Evolutionary conservation across 768 basidiomycete species (phyloP), one percentile per base, ranked within the genome.

Genomic region (Xerocomus potaroensis): DNA sequence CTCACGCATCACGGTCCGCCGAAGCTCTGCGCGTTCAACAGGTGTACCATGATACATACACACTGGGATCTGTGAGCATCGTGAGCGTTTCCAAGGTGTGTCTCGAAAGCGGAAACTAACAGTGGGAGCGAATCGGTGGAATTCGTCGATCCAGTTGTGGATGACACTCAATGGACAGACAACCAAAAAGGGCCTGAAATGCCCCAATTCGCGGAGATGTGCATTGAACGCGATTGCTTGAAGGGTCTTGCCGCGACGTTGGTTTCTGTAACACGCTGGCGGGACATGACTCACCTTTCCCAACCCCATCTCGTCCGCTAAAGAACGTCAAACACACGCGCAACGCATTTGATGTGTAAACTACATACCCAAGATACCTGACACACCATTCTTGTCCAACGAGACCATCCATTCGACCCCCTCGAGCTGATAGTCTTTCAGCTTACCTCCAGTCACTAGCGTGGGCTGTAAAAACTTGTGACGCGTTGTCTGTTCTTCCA

Each of bases 331-430:
- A 32, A 14, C 2, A 62, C 32, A 57, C 57, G 33, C 10, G 1
- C 1, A 10, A 41, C 15, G 3, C 2, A 68, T 27, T 27, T 10
- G 10, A 27, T 6, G 26, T 26, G 18, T n/a, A 12, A 22, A 19
- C 27, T 12, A 62, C 77, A 29, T 49, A 86, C 84, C 86, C 32
- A 90, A 56, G 48, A 90, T 90, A 1, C 88, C 88, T 1, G 82
- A 83, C 18, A 90, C 84, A 1, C 88, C 88, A 56, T 91, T 92
- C 65, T 87, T 79, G 62, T 91, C 84, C 14, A 96, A 67, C 10
- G 83, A 83, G 1, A 87, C 84, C 88, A 96, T 88, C 95, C 95
- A 97, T 51, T 94, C 88, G 14, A 96, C 78, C 0, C 95, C 95
- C 41, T 93, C 89, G 2, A 97, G 77, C 62, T 99, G 95, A 62